Evolutionary conservation across 768 basidiomycete species (phyloP).

Genomic region (Suillus occidentalis): DNA sequence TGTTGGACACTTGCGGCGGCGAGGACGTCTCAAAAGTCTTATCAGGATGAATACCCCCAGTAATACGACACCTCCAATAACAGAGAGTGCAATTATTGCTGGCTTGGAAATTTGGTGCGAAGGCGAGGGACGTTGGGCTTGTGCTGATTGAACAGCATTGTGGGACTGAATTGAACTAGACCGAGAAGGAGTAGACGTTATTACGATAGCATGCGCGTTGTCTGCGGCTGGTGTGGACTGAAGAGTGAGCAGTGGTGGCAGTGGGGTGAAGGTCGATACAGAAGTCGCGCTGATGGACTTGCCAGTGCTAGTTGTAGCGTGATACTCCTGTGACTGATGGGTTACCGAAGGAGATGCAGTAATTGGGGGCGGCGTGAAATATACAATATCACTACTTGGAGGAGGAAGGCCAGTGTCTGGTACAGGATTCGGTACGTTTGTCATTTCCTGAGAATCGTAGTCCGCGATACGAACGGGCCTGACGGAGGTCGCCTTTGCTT

Average conservation of each 20-base stretch:
- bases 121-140: slow-evolving; percentile 12
- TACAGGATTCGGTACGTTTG: slow-evolving; percentile 29
- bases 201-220: background rate
- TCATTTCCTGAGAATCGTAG: slow-evolving; percentile 29
- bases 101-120: slow-evolving; percentile 45
- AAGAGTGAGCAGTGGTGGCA: slow-evolving; percentile 23
- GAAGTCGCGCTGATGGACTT: background rate
- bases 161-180: slow-evolving; percentile 8
- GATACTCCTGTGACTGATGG: slow-evolving; percentile 10
- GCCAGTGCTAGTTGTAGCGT: slow-evolving; percentile 12
- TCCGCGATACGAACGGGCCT: slow-evolving; percentile 9
- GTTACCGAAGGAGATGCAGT: slow-evolving; percentile 23
- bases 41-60: slow-evolving; percentile 48
- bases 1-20: slow-evolving; percentile 54
- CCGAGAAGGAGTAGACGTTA: slow-evolving; percentile 14
- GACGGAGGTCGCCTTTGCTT: background rate
- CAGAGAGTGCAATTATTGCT: slow-evolving; percentile 51
- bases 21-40: slow-evolving; percentile 50
- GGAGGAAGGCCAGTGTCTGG: slow-evolving; percentile 33
- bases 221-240: background rate
- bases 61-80: slow-evolving; percentile 51
- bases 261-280: slow-evolving; percentile 25
- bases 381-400: slow-evolving; percentile 18
- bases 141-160: slow-evolving; percentile 5
- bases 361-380: slow-evolving; percentile 16